Conservation (phyloP, 2,329 filamentous ascomycete genomes). For the Verticillium nonalfalfae region DNA sequence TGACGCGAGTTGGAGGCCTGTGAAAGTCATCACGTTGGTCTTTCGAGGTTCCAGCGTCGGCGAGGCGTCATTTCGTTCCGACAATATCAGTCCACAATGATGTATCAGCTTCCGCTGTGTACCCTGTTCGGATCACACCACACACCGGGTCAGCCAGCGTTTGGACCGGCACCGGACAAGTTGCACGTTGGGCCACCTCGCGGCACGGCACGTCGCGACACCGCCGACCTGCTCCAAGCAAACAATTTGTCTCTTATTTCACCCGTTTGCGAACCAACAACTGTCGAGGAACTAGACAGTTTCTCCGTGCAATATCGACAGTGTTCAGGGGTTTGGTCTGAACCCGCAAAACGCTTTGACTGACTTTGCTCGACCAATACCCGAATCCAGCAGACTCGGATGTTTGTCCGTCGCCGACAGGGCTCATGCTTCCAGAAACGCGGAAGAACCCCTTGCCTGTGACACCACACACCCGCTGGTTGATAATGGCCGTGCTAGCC, state of each 20-base stretch:
- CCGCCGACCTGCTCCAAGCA: background rate
- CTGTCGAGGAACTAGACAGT: background rate
- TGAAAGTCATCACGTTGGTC: background rate
- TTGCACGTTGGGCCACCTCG: background rate
- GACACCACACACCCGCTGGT: background rate
- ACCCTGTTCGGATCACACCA: constrained; percentile 3
- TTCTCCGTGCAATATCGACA: background rate
- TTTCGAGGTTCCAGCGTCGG: background rate
- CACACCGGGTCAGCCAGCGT: background rate
- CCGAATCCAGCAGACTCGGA: constrained; percentile 5
- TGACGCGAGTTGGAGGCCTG: background rate
- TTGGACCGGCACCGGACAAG: background rate
- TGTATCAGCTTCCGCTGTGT: constrained; percentile 1
- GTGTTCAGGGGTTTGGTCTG: background rate
- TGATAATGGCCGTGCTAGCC: background rate
- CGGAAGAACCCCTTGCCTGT: constrained; percentile 3
- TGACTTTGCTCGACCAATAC: constrained; percentile 4
- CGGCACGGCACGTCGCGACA: background rate
- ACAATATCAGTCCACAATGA: constrained; percentile 13
- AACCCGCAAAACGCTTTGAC: background rate
- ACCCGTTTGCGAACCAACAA: too few species aligned
- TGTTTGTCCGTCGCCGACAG: constrained; percentile 1
- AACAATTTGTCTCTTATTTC: background rate
- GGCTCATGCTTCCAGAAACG: constrained; percentile 8
- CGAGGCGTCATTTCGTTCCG: constrained; percentile 12